Evolutionary conservation across 2,329 filamentous ascomycete genomes (phyloP), one percentile per base, ranked within the genome.

Genomic region (Didymella arachidicola): DNA sequence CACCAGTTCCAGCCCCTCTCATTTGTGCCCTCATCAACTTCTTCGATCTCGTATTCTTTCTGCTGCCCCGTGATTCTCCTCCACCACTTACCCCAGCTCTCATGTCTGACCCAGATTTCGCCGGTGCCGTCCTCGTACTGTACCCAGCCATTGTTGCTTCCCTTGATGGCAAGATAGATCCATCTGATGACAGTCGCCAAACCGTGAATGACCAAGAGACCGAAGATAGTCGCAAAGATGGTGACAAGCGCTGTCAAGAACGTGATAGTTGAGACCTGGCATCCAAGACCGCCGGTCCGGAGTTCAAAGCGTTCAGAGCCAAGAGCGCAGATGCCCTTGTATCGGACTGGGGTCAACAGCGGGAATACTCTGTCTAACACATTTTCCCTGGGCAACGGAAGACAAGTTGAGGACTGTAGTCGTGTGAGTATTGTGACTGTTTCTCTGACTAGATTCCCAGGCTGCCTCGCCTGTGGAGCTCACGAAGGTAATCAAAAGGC

Each of bases 191-290:
- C 42, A 41, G 64, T 65, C 4, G 65, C 50, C 7, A 74, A 41
- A 7, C 65, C 69, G 34, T 74, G 77, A 14, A 81, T 57, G 1
- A 79, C 58, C 0, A 77, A 8, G 0, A 80, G 59, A 2, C 74
- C 79, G 12, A 74, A 72, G 3, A 81, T 60, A 0, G 79, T 81
- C 27, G 71, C 74, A 34, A 80, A 72, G 42, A 81, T 75, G 2
- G 80, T 79, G 7, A 79, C 72, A 18, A 81, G 63, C 4, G 79
- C 72, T 36, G 78, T 79, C 32, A 82, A 66, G 26, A 81, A 74
- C 0, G 79, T 81, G 7, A 78, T 79, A 7, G 80, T 81, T 0
- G 79, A 81, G 47, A 80, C 80, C 50, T 78, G 75, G 60, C 80
- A 82, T 19, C 80, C 80, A 0, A 82, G 65, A 6, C 78, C 72